phyloP scores from a whole-genome alignment of 2,329 filamentous ascomycete species.

The Colletotrichum lini region DNA sequence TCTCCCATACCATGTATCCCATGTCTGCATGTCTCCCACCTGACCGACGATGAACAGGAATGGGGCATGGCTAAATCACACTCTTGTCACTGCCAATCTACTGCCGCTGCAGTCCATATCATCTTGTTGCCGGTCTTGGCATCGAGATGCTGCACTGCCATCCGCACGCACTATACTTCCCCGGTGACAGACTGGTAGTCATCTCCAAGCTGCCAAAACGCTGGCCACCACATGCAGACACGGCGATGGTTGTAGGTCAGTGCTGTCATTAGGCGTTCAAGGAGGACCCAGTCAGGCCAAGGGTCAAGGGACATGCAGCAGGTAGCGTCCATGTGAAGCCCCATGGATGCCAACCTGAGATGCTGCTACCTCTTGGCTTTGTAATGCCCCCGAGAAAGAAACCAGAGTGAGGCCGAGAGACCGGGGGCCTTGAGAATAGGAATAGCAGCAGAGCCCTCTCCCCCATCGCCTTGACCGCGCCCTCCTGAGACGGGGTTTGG shows the following conservation, averaged over 20 bases:
- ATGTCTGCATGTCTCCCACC: not conserved
- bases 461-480: conserved; percentile 29
- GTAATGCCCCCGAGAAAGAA: conserved; percentile 33
- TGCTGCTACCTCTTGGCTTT: conserved; percentile 40
- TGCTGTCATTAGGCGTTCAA: too few relatives aligned
- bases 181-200: not conserved
- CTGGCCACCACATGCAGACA: not conserved
- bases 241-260: not conserved
- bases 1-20: not conserved
- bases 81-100: conserved; percentile 5
- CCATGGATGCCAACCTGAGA: conserved; percentile 25
- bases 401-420: conserved; percentile 1
- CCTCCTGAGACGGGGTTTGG: conserved; percentile 34
- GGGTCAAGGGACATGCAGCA: conserved; percentile 10
- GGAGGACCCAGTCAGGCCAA: not conserved
- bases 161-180: not conserved
- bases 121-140: conserved; percentile 10
- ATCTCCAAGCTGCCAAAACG: not conserved
- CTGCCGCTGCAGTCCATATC: conserved; percentile 6
- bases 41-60: conserved; percentile 1
- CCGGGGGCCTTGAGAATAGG: conserved; percentile 22
- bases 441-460: conserved; percentile 23
- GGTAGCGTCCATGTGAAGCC: conserved; percentile 34
- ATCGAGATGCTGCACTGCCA: not conserved
- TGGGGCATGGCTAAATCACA: conserved; percentile 12